A percentile compares a stretch with the other conserved stretches of the same genome.
Evolutionary conservation across 495 filamentous ascomycete genomes (phyloP).

Genomic region (Lichenothelia convexa): DNA sequence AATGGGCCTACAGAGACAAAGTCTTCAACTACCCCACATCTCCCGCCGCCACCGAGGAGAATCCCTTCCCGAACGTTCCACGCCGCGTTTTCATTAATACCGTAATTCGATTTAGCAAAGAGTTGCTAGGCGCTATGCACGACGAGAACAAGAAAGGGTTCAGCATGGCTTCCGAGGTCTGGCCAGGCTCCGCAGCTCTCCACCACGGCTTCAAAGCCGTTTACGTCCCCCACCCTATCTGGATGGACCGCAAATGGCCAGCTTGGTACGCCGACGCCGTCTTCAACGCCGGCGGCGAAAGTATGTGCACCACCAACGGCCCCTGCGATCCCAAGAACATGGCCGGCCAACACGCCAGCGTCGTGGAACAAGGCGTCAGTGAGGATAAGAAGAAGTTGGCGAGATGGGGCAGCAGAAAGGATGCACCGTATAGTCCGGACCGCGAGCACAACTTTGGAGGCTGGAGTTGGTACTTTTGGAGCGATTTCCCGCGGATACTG

Average conservation of each 20-base stretch:
- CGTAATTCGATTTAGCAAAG: slow-evolving; percentile 41
- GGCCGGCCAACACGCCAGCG: slow-evolving; percentile 26
- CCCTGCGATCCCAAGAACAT: slow-evolving; percentile 26
- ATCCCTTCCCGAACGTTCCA: slow-evolving; percentile 27
- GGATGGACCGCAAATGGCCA: slow-evolving; percentile 41
- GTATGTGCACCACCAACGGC: background rate
- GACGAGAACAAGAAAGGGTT: slow-evolving; percentile 40
- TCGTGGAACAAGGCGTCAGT: no score
- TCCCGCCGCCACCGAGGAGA: slow-evolving; percentile 14
- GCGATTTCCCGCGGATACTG: slow-evolving; percentile 32
- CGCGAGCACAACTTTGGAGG: slow-evolving; percentile 36
- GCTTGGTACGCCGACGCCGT: slow-evolving; percentile 34
- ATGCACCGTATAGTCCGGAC: slow-evolving; percentile 20
- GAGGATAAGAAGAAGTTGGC: slow-evolving; percentile 10
- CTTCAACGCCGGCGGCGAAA: slow-evolving; percentile 34
- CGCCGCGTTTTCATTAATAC: slow-evolving; percentile 50
- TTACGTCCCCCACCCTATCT: slow-evolving; percentile 51
- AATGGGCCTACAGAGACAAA: slow-evolving; percentile 42
- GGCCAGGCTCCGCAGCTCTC: slow-evolving; percentile 41
- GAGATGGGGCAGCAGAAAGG: slow-evolving; percentile 14
- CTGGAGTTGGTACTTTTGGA: slow-evolving; percentile 39
- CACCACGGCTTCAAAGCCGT: slow-evolving; percentile 58
- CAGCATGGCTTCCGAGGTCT: slow-evolving; percentile 52
- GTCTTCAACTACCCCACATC: slow-evolving; percentile 37
- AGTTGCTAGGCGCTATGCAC: slow-evolving; percentile 44